Evolutionary conservation across 2,329 filamentous ascomycete genomes (phyloP).

Genomic region (Ceratocystis cubensis): DNA sequence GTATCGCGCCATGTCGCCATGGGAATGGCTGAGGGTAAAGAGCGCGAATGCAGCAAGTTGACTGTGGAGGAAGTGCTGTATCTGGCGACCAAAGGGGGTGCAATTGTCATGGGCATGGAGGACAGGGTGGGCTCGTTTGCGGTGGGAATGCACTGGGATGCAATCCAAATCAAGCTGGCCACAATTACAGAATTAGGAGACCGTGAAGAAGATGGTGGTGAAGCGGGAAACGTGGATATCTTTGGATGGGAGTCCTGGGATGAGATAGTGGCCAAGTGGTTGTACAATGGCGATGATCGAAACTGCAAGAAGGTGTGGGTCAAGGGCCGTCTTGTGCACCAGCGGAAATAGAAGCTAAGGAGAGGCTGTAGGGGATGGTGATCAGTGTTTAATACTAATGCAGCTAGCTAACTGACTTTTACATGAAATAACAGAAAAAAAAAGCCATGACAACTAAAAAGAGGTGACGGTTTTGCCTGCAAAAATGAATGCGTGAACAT

Average conservation of each 20-base stretch:
- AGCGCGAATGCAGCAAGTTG: conserved; percentile 48
- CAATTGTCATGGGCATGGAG: conserved; percentile 62
- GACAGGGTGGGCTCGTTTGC: conserved; percentile 68
- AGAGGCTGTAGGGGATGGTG: not conserved
- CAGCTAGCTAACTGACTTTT: not conserved
- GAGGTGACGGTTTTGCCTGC: not conserved
- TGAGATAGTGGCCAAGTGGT: conserved; percentile 82
- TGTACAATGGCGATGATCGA: conserved; percentile 84
- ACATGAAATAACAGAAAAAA: not conserved
- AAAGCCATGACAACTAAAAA: not conserved
- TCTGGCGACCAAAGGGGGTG: conserved; percentile 78
- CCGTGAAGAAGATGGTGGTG: conserved; percentile 25
- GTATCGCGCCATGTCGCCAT: conserved; percentile 62
- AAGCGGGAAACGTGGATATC: conserved; percentile 60
- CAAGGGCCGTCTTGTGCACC: conserved; percentile 66
- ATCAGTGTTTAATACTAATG: too few relatives aligned
- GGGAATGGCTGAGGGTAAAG: conserved; percentile 28
- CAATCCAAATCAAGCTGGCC: conserved; percentile 62
- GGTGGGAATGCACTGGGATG: conserved; percentile 81
- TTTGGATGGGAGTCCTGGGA: conserved; percentile 90
- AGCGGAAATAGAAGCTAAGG: conserved; percentile 26
- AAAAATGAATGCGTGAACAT: not conserved
- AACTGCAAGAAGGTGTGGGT: conserved; percentile 89
- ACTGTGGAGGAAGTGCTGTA: conserved; percentile 78
- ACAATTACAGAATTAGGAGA: conserved; percentile 34